phyloP scores from a whole-genome alignment of 441 rosid species.

The Eruca vesicaria region DNA sequence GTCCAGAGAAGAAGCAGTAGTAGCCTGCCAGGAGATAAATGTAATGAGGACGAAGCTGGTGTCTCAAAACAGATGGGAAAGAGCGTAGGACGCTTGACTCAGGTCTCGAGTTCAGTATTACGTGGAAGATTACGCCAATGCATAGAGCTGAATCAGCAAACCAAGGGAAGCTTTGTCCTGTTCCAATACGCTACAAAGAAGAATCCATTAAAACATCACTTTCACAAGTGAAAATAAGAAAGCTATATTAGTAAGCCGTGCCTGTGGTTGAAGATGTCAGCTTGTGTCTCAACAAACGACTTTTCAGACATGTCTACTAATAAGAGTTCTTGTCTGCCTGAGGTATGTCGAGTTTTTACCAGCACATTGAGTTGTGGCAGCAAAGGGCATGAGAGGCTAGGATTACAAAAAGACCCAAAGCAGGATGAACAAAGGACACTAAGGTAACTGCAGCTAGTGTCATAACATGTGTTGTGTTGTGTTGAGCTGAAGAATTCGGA shows the following conservation, averaged over 20 bases:
- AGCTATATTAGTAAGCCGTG: slow-evolving; percentile 58
- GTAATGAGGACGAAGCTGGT: slow-evolving; percentile 50
- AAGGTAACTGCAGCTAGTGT: slow-evolving; percentile 57
- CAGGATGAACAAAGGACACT: slow-evolving; percentile 84
- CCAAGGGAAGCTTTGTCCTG: slow-evolving; percentile 77
- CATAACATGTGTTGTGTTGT: slow-evolving; percentile 54
- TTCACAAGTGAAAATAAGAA: too few species aligned
- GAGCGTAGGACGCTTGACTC: slow-evolving; percentile 56
- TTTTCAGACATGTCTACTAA: slow-evolving; percentile 34
- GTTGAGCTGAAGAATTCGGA: slow-evolving; percentile 66
- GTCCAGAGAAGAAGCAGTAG: slow-evolving; percentile 67
- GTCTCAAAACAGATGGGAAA: slow-evolving; percentile 45
- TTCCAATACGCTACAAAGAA: slow-evolving; percentile 73
- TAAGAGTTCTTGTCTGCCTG: slow-evolving; percentile 33
- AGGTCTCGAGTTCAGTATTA: slow-evolving; percentile 57
- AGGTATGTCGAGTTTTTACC: slow-evolving; percentile 53
- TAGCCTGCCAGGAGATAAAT: slow-evolving; percentile 69
- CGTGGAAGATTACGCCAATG: slow-evolving; percentile 72
- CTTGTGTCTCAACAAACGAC: slow-evolving; percentile 71
- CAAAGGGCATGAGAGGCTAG: slow-evolving; percentile 61
- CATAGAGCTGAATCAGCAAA: slow-evolving; percentile 79
- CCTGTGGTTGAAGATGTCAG: slow-evolving; percentile 76
- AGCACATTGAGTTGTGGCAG: slow-evolving; percentile 83
- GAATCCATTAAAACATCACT: background rate
- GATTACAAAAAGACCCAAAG: slow-evolving; percentile 77